Percentiles rank a stretch among this genome's conserved stretches.
Conservation (phyloP, 352 stramenopile species). For the Phytophthora hibernalis region DNA sequence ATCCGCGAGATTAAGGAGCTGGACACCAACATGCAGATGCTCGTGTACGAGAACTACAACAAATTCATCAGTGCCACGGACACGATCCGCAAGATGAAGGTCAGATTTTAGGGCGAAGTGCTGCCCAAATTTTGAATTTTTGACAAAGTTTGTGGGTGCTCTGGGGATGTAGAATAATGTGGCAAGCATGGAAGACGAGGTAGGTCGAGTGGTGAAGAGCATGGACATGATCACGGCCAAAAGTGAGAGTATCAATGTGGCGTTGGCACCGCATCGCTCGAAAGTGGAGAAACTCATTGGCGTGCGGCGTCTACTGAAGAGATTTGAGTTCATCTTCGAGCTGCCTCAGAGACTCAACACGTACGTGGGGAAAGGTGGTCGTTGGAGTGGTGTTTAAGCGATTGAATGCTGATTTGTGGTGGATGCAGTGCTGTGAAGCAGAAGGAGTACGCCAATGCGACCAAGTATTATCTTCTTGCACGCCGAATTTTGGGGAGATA, state of each 20-base stretch:
- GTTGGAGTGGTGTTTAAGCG: not conserved
- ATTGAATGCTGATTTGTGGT: not conserved
- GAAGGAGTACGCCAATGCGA: conserved; percentile 88
- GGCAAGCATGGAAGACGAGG: conserved; percentile 91
- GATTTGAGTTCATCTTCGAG: conserved; percentile 98
- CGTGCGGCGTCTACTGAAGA: conserved; percentile 95
- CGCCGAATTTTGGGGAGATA: conserved; percentile 88
- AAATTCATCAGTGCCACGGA: conserved; percentile 99
- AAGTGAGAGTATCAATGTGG: conserved; percentile 89
- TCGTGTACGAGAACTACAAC: conserved; percentile 99
- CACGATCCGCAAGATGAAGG: conserved; percentile 97
- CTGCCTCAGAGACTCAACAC: conserved; percentile 90
- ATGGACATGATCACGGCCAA: conserved; percentile 91
- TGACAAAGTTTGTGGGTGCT: not conserved
- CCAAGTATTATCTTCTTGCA: conserved; percentile 89
- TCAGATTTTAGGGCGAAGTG: conserved; percentile 20
- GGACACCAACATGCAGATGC: conserved; percentile 99
- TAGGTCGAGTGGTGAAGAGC: conserved; percentile 84
- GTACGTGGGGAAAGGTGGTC: conserved; percentile 26
- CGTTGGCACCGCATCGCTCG: conserved; percentile 81
- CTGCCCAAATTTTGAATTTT: conserved; percentile 4
- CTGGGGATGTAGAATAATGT: conserved; percentile 78
- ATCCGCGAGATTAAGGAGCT: conserved; percentile 94
- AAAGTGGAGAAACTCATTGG: conserved; percentile 98
- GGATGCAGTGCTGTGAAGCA: conserved; percentile 77